A percentile compares a stretch with the other conserved stretches of the same genome.
phyloP scores from a whole-genome alignment of 208 protist genomes.

The Histomonas meleagridis region DNA sequence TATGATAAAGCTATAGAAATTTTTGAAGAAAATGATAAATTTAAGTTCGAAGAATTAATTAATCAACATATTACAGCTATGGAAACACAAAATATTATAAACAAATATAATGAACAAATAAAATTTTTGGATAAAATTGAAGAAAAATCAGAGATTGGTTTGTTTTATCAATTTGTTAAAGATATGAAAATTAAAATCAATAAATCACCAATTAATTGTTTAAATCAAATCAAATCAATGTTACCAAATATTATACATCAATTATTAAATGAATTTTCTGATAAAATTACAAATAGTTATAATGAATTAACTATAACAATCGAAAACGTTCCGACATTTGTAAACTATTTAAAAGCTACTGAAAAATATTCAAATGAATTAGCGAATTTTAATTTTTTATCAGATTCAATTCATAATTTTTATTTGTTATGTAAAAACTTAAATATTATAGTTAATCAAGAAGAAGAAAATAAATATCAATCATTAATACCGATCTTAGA shows the following conservation, averaged over 20 bases:
- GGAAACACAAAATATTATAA: background rate
- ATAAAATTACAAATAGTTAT: background rate
- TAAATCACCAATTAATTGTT: background rate
- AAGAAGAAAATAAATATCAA: slow-evolving; percentile 1
- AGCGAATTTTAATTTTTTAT: background rate
- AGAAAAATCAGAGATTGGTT: background rate
- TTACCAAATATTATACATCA: background rate
- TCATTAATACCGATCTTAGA: background rate
- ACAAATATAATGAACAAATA: background rate
- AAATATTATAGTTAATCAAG: background rate
- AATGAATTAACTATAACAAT: background rate
- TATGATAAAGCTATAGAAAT: background rate
- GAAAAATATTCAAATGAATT: slow-evolving; percentile 10
- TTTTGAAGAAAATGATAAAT: slow-evolving; percentile 10
- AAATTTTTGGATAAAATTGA: background rate
- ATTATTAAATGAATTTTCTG: background rate
- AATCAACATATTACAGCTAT: background rate
- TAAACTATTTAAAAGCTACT: background rate
- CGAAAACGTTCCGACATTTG: background rate
- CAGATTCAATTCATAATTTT: background rate
- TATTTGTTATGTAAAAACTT: background rate
- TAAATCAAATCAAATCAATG: background rate
- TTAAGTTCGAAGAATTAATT: background rate
- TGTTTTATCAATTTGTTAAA: background rate
- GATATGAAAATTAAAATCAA: background rate